Percentiles rank a stretch among this genome's conserved stretches.
These are phyloP conservation scores for Miamiensis avidus DNA, from an alignment of 169 alveolate genomes.

Conservation along the genomic window DNA sequence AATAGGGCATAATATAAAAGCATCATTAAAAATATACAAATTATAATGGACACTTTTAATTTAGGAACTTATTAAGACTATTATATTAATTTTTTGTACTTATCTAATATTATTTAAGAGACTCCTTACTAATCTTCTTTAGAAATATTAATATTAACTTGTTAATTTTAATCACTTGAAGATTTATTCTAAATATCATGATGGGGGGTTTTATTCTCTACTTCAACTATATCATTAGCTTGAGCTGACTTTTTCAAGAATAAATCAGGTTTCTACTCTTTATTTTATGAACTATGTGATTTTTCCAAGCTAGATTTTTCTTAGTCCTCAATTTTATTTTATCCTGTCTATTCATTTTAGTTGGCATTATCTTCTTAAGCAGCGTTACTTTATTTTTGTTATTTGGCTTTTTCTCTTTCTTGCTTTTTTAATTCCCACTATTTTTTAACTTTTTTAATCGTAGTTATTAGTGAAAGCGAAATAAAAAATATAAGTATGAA, in stretches of 20 bases:
- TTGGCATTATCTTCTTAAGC: too few relatives aligned
- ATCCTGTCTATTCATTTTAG: too few relatives aligned
- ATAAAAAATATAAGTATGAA: not conserved
- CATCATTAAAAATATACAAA: not conserved
- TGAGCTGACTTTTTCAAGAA: not conserved
- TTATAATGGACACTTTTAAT: not conserved
- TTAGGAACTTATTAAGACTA: not conserved
- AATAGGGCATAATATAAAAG: too few relatives aligned
- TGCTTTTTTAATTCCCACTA: not conserved
- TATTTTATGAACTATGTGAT: not conserved
- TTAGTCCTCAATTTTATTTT: not conserved
- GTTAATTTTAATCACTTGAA: not conserved
- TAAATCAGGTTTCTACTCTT: not conserved
- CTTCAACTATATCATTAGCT: too few relatives aligned
- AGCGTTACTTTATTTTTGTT: too few relatives aligned
- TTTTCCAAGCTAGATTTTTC: not conserved
- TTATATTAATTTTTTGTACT: too few relatives aligned
- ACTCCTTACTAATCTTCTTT: not conserved
- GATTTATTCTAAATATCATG: too few relatives aligned
- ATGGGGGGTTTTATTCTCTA: not conserved
- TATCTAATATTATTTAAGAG: too few relatives aligned
- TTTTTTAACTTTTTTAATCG: not conserved
- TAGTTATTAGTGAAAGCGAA: not conserved
- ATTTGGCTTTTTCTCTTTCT: not conserved
- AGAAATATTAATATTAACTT: not conserved